Evolutionary conservation across 139 green algal genomes (phyloP), one percentile per base, ranked within the genome.

Genomic region (Chlamydomonas sphaeroides): DNA sequence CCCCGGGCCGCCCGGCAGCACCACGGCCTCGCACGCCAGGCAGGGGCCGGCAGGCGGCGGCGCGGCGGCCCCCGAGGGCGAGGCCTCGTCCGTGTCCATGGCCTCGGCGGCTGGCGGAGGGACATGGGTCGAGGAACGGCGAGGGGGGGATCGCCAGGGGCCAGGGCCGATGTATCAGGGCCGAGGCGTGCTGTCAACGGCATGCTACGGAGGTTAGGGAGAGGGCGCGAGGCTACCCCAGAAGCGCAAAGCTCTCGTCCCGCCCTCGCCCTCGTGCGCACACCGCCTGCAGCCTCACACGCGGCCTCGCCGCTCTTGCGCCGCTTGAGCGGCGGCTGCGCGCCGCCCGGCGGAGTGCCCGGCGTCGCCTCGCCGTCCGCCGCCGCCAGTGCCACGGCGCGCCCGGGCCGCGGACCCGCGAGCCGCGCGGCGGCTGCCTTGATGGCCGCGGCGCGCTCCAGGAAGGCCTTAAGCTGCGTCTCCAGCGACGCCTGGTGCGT

Each of bases 401-500:
- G 11, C 18, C 39, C 51, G 11, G 35, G 51, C 32, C 28, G 36
- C 72, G 15, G 56, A 36, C 17, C 49, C 30, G n/a, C 48, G 0
- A 10, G 42, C 69, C n/a, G n/a, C n/a, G n/a, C n/a, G n/a, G n/a
- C n/a, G n/a, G 38, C 48, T 2, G 39, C 35, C 53, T 36, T 56
- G 0, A 80, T 48, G 30, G 70, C 74, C 41, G 59, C 74, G 1
- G 74, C 41, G 26, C 59, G 59, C 26, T n/a, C 65, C 38, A 83
- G 69, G n/a, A 83, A 72, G 23, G 30, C 32, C 57, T n/a, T 4
- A 35, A 89, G 85, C 35, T 51, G 79, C 3, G 71, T 79, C 26
- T 86, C 77, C 53, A 89, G 73, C 51, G 87, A 67, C 48, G 72
- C 79, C 69, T 85, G 80, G 51, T 93, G 87, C 78, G 87, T 65